Evolutionary conservation across 2,329 filamentous ascomycete species (phyloP).

Genomic region (Aspergillus sp.): DNA sequence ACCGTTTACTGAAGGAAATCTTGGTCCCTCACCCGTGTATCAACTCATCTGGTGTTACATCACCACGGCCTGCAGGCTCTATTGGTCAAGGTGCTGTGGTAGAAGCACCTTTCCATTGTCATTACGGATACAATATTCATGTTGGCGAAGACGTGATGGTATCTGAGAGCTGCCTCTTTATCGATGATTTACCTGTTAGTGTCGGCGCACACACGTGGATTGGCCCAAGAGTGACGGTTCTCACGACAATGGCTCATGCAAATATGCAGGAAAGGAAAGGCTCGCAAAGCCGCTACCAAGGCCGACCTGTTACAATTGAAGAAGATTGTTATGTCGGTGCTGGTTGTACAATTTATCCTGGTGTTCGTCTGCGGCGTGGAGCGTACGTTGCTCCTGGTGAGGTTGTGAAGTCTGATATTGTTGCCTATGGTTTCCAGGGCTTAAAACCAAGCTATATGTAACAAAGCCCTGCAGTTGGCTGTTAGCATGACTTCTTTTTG

Average conservation of each 20-base stretch:
- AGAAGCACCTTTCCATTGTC: constrained; percentile 85
- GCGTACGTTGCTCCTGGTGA: constrained; percentile 47
- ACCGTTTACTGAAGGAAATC: constrained; percentile 39
- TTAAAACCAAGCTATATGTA: constrained; percentile 44
- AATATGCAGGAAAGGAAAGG: constrained; percentile 74
- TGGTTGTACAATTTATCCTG: constrained; percentile 57
- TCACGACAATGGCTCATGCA: constrained; percentile 70
- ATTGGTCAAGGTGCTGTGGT: constrained; percentile 76
- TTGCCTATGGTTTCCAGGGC: constrained; percentile 43
- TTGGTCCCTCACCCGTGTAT: constrained; percentile 34
- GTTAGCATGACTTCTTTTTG: background rate
- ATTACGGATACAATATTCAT: constrained; percentile 92
- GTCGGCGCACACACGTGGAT: constrained; percentile 71
- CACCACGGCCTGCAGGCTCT: constrained; percentile 54
- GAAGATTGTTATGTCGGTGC: constrained; percentile 68
- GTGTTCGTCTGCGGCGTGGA: constrained; percentile 42
- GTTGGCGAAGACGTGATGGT: constrained; percentile 85
- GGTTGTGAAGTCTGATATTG: constrained; percentile 44
- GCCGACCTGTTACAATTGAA: constrained; percentile 72
- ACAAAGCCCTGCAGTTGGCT: constrained; percentile 2
- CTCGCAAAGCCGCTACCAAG: constrained; percentile 68
- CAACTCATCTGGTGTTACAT: constrained; percentile 54
- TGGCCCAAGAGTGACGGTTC: constrained; percentile 83
- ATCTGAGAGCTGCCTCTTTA: constrained; percentile 77
- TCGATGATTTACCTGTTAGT: constrained; percentile 79